phyloP scores from a whole-genome alignment of 148 eudicot species.

The Chenopodium suecicum region DNA sequence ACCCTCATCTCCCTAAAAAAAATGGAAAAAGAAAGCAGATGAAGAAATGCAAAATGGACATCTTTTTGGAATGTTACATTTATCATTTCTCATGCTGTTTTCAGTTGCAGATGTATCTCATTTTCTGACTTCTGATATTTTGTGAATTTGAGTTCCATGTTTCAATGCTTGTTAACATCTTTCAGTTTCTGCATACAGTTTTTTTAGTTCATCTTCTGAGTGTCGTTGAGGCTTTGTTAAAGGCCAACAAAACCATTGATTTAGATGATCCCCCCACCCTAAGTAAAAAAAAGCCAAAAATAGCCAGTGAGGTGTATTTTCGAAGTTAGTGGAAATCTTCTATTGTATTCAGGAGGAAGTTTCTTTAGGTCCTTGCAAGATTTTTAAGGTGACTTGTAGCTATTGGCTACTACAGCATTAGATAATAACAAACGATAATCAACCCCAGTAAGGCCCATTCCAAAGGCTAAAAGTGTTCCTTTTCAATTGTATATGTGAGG shows the following conservation, averaged over 20 bases:
- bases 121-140: background rate
- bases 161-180: background rate
- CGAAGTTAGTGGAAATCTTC: background rate
- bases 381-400: background rate
- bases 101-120: background rate
- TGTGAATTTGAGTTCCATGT: background rate
- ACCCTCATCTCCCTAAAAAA: background rate
- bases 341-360: background rate
- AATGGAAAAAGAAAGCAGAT: background rate
- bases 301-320: background rate
- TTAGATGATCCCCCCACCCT: too few relatives aligned
- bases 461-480: background rate
- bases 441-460: background rate
- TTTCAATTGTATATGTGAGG: background rate
- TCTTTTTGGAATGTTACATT: background rate
- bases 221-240: background rate
- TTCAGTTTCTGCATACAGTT: background rate
- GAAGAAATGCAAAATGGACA: background rate
- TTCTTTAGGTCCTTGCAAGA: background rate
- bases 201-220: background rate
- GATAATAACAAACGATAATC: too few relatives aligned
- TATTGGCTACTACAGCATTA: background rate
- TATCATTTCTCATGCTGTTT: background rate
- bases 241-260: too few relatives aligned
- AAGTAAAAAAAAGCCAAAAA: too few relatives aligned